Evolutionary conservation across 1,284 basidiomycete species (phyloP).

Genomic region (Lentinula novae-zelandiae): DNA sequence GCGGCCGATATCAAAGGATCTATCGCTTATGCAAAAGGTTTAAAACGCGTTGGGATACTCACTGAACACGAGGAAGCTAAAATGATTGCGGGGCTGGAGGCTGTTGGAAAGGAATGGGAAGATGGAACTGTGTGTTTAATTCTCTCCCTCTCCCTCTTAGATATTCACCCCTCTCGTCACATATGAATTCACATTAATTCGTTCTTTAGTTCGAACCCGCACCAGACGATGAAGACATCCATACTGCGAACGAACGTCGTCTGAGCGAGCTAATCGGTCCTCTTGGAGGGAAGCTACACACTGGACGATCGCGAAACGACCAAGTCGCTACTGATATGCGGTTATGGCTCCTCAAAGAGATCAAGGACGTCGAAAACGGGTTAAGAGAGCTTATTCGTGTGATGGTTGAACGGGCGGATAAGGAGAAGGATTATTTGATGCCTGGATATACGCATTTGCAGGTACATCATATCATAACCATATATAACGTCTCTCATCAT

Average conservation of each 20-base stretch:
- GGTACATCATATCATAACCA: slow-evolving; percentile 35
- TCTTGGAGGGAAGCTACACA: slow-evolving; percentile 91
- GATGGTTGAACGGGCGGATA: slow-evolving; percentile 87
- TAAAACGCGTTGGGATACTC: slow-evolving; percentile 78
- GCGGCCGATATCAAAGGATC: slow-evolving; percentile 91
- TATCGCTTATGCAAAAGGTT: slow-evolving; percentile 91
- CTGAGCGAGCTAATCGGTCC: slow-evolving; percentile 91
- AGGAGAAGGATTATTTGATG: slow-evolving; percentile 87
- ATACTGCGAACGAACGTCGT: slow-evolving; percentile 98
- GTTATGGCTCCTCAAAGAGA: slow-evolving; percentile 88
- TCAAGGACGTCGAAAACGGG: slow-evolving; percentile 66
- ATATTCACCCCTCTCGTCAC: no score
- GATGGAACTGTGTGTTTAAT: slow-evolving; percentile 53
- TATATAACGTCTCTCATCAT: not conserved
- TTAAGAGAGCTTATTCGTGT: slow-evolving; percentile 82
- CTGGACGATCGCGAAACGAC: slow-evolving; percentile 94
- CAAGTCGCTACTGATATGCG: slow-evolving; percentile 99
- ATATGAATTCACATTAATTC: not conserved
- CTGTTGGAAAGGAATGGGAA: slow-evolving; percentile 86
- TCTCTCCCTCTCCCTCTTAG: not conserved
- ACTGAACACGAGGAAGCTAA: slow-evolving; percentile 70
- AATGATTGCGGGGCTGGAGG: slow-evolving; percentile 77
- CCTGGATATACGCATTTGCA: slow-evolving; percentile 98
- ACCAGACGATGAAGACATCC: slow-evolving; percentile 95
- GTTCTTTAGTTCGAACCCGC: slow-evolving; percentile 62